These are phyloP conservation scores for Aspergillus carbonarius DNA, from an alignment of 2,329 filamentous ascomycete genomes.

Conservation along the genomic window DNA sequence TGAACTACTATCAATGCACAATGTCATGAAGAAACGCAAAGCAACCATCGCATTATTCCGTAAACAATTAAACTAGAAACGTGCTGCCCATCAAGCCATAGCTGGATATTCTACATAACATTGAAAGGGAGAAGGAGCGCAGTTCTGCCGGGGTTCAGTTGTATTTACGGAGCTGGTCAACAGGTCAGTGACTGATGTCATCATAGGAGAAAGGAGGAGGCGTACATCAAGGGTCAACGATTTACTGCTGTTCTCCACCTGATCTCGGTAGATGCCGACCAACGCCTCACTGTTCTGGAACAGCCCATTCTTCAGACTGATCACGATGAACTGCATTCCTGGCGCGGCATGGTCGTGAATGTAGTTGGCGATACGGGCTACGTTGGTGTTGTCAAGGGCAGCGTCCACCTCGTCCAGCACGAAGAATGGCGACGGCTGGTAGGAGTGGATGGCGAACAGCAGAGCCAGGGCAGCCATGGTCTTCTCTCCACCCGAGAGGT, in stretches of 20 bases:
- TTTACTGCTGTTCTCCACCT: conserved; percentile 87
- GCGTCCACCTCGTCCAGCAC: conserved; percentile 98
- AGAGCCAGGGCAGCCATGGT: conserved; percentile 97
- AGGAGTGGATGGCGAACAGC: conserved; percentile 94
- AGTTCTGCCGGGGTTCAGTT: conserved; percentile 18
- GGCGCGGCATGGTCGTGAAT: conserved; percentile 91
- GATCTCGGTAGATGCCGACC: conserved; percentile 93
- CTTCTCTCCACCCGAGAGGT: conserved; percentile 94
- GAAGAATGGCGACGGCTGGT: conserved; percentile 94
- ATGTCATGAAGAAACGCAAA: neutral
- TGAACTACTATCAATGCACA: too few species aligned
- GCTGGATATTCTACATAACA: conserved; percentile 6
- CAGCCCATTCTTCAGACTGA: conserved; percentile 89
- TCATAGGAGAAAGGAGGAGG: conserved; percentile 20
- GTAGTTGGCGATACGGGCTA: conserved; percentile 93
- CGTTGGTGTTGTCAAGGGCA: conserved; percentile 96
- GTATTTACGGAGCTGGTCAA: conserved; percentile 37
- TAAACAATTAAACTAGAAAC: neutral
- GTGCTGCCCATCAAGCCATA: neutral
- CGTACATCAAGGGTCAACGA: conserved; percentile 94
- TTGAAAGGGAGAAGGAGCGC: neutral
- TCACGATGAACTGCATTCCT: conserved; percentile 99
- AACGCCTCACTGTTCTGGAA: conserved; percentile 97
- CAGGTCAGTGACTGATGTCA: conserved; percentile 11
- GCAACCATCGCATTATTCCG: neutral